Evolutionary conservation across 73 alveolate genomes (phyloP).

Genomic region (Halteria grandinella): DNA sequence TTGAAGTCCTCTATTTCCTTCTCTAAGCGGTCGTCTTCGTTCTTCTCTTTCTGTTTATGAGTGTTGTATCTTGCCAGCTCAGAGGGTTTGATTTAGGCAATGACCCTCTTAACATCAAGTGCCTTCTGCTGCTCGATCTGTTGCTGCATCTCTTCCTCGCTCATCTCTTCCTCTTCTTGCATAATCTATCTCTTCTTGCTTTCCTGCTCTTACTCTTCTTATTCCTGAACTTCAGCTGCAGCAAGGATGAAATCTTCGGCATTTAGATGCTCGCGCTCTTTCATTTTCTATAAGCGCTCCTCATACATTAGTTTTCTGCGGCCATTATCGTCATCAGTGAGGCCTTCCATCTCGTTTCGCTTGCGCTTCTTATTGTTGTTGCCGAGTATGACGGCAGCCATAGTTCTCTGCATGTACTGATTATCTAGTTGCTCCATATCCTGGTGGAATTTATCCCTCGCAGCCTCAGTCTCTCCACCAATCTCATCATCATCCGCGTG

Average conservation of each 20-base stretch:
- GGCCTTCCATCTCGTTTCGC: slow-evolving; percentile 35
- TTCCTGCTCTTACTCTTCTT: background rate
- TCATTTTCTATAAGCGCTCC: background rate
- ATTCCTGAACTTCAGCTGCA: background rate
- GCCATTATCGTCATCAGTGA: slow-evolving; percentile 7
- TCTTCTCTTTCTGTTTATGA: background rate
- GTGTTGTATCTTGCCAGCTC: slow-evolving; percentile 20
- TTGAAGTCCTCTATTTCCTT: slow-evolving; percentile 14
- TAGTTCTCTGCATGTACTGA: background rate
- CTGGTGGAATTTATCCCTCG: background rate
- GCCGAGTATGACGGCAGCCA: slow-evolving; percentile 32
- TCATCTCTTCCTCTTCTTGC: slow-evolving; percentile 36
- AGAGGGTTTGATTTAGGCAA: background rate
- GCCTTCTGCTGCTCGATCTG: slow-evolving; percentile 9
- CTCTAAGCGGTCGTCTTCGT: slow-evolving; percentile 18
- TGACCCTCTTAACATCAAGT: background rate
- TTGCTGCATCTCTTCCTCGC: slow-evolving; percentile 32
- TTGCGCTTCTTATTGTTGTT: slow-evolving; percentile 21
- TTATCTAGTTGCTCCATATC: slow-evolving; percentile 9
- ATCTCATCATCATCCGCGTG: slow-evolving; percentile 45
- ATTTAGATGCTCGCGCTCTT: slow-evolving; percentile 4
- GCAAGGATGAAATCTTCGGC: background rate
- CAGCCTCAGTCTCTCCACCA: slow-evolving; percentile 5
- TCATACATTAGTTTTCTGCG: background rate
- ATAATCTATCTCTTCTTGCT: background rate